These are phyloP conservation scores for Raddia guianensis DNA, from an alignment of 176 grass and related monocot species.

Conservation along the genomic window DNA sequence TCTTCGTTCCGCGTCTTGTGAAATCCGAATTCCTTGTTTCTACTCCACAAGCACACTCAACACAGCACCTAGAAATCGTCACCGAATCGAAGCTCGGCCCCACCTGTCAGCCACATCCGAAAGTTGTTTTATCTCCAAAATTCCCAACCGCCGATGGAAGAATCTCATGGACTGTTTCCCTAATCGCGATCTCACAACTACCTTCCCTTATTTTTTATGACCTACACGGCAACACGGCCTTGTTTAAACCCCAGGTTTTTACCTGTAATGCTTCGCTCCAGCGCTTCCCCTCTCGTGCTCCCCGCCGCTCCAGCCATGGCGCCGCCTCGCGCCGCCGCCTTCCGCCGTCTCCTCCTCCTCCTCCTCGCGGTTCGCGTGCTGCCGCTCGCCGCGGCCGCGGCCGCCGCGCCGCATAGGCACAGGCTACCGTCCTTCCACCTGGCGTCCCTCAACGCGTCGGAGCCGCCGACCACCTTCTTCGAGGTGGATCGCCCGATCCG, in stretches of 20 bases:
- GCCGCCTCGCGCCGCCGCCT: slow-evolving; percentile 7
- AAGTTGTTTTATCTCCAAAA: too few relatives aligned
- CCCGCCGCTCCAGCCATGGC: slow-evolving; percentile 38
- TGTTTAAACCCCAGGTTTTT: slow-evolving; percentile 25
- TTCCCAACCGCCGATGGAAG: neutral
- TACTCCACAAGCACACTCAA: neutral
- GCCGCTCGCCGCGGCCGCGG: neutral
- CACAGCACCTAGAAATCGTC: neutral
- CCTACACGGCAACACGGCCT: neutral
- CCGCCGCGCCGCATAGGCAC: slow-evolving; percentile 24
- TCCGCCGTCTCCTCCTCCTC: neutral
- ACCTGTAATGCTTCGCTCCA: neutral
- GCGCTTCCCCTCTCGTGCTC: neutral
- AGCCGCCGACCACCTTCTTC: slow-evolving; percentile 68
- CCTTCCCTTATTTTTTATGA: neutral
- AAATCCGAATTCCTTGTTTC: neutral
- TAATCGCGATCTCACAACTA: neutral
- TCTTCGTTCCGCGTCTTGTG: too few relatives aligned
- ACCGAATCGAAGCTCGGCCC: neutral
- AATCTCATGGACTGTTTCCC: neutral
- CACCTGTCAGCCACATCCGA: neutral
- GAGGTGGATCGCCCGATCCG: slow-evolving; percentile 75
- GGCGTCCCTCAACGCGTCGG: slow-evolving; percentile 38
- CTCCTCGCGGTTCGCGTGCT: neutral
- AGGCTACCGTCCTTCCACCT: slow-evolving; percentile 15